Evolutionary conservation across 768 basidiomycete genomes (phyloP), one percentile per base, ranked within the genome.

Genomic region (Xerocomellus intermedius): DNA sequence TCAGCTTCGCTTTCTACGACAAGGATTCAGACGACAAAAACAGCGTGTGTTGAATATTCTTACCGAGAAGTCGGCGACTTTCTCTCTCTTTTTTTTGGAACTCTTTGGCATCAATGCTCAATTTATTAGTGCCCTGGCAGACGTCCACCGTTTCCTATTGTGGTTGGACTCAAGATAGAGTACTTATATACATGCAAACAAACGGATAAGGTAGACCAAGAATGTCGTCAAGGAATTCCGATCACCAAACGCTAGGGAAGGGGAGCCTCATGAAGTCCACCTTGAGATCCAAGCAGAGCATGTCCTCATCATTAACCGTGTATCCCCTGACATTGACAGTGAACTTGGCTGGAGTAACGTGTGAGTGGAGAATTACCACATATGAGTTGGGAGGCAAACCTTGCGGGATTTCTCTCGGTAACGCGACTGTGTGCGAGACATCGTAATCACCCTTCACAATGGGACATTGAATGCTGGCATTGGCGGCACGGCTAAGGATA

Each of bases 401-500:
- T 71, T 75, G 79, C 0, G 97, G 97, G 48, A 99, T 95, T 74
- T 98, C 94, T 63, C 80, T 89, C 13, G 97, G 97, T 13, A 99
- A 77, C 17, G 81, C 77, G 48, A 98, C 94, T 1, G 87, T 92
- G 62, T 98, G 94, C 9, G 73, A 73, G 39, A 98, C 83, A n/a
- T 65, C 73, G 70, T 98, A 87, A 0, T 74, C 53, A 2, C 91
- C 94, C 37, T 77, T 70, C 45, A 86, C 62, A 19, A 98, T 86
- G 2, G 97, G 97, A 70, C 97, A 98, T 66, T 89, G 83, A 17
- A 98, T 74, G 26, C 77, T 79, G 5, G 85, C 81, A 61, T 98
- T 85, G 17, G 86, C 86, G 26, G 85, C 83, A 50, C 80, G 80
- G 32, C 95, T 96, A 42, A 45, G 44, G 33, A 52, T 4, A 4